Evolutionary conservation across 2,329 filamentous ascomycete species (phyloP), one percentile per base, ranked within the genome.

Genomic region (Nectriaceae sp.): DNA sequence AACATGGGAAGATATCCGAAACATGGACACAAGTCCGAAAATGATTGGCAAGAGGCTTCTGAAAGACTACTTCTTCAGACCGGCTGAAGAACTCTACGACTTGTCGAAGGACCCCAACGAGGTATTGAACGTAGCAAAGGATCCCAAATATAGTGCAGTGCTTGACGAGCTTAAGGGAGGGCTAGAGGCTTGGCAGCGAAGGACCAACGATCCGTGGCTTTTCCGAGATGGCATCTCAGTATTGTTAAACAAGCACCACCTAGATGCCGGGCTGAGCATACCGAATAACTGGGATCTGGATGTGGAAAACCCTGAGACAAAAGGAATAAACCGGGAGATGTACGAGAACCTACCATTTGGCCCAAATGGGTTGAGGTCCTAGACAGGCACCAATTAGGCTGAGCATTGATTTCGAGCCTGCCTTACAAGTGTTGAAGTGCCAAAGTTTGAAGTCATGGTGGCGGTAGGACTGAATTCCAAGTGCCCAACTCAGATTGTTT

Each of bases 1-100:
- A 10, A 64, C 67, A 0, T 76, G 66, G 60, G 74, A 78, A 31
- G 26, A 31, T 31, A 31, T 31, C 26, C 26, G 26, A 8, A 31
- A 31, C 33, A 31, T 31, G 11, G 42, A 38, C 2, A 19, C 11
- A 21, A 44, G 42, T 19, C 42, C 29, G 5, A 44, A 44, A 21
- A 5, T 18, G 15, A 44, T 44, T 19, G 42, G 42, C 6, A 44
- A 44, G 33, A 22, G 42, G 13, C 42, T 21, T 4, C 42, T 44
- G 19, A 44, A 36, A 21, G 42, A 44, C 29, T 44, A 44, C 42
- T 44, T 44, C 31, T 44, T 44, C 21, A 13, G 42, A 3, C 33
- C 42, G 13, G 15, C 42, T 4, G 42, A 44, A 26, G 29, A 44
- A 10, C 42, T 44, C 21, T 44, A 36, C 11, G 33, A 44, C 11